These are phyloP conservation scores for Mycena galopus DNA, from an alignment of 768 basidiomycete species.

Conservation along the genomic window DNA sequence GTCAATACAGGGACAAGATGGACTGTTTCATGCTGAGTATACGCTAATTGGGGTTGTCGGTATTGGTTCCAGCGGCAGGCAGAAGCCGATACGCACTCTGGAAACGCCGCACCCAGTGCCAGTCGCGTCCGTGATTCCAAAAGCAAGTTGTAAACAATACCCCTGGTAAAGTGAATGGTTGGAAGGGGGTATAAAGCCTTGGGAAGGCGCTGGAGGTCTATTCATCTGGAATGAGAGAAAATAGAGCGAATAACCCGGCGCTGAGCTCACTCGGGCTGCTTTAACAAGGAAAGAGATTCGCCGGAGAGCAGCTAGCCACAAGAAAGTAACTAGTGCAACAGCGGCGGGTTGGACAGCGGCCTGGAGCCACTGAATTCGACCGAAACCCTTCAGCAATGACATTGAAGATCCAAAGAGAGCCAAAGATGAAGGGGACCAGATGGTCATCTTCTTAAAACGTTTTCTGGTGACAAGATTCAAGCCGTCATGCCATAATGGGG, in stretches of 20 bases:
- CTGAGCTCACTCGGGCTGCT: not conserved
- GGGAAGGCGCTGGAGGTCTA: conserved; percentile 37
- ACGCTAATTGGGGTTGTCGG: conserved; percentile 13
- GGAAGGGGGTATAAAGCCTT: conserved; percentile 44
- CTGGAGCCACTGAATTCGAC: not conserved
- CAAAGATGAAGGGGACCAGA: too few relatives aligned
- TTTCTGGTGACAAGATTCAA: too few relatives aligned
- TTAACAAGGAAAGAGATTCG: conserved; percentile 10
- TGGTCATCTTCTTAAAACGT: too few relatives aligned
- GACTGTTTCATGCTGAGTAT: conserved; percentile 40
- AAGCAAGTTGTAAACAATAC: conserved; percentile 40
- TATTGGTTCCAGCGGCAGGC: not conserved
- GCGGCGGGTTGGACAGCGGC: not conserved
- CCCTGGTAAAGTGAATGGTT: conserved; percentile 45
- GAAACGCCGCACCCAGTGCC: conserved; percentile 43
- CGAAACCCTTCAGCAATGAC: not conserved
- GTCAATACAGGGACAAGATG: conserved; percentile 44
- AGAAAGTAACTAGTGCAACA: not conserved
- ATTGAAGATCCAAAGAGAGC: conserved; percentile 30
- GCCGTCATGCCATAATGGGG: too few relatives aligned
- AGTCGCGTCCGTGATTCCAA: conserved; percentile 44
- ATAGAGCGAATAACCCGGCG: too few relatives aligned
- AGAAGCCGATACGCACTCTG: conserved; percentile 34
- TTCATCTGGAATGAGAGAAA: not conserved
- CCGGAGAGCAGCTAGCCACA: not conserved